Conservation (phyloP, 495 filamentous ascomycete genomes). For the Aspergillus carlsbadensis region DNA sequence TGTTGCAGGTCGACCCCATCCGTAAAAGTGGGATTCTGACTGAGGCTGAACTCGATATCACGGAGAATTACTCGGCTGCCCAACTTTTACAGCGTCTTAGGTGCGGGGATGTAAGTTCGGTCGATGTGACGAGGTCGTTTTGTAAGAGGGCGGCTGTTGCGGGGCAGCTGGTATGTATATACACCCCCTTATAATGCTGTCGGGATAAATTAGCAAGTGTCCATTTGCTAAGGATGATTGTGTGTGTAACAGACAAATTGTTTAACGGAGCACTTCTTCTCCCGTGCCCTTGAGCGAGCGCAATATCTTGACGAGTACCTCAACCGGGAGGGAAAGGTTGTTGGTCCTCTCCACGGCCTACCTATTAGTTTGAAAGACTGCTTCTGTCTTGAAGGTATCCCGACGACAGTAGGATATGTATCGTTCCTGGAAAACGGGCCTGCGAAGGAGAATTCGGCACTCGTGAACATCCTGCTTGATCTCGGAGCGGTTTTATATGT, state of each 20-base stretch:
- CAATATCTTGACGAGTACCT: constrained; percentile 45
- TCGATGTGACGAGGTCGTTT: constrained; percentile 50
- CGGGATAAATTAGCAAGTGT: no score
- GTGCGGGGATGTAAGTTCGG: constrained; percentile 31
- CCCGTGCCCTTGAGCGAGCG: constrained; percentile 34
- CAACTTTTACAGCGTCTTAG: constrained; percentile 34
- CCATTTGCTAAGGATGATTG: not conserved
- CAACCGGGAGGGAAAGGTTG: constrained; percentile 31
- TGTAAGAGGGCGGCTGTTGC: constrained; percentile 39
- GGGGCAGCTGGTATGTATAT: constrained; percentile 26
- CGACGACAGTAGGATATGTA: constrained; percentile 29
- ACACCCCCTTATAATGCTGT: no score
- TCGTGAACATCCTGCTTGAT: constrained; percentile 36
- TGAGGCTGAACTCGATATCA: constrained; percentile 48
- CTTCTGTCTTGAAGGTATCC: constrained; percentile 51
- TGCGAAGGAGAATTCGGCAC: constrained; percentile 33
- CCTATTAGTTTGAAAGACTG: constrained; percentile 66
- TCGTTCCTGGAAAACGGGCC: constrained; percentile 54
- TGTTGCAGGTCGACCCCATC: constrained; percentile 19
- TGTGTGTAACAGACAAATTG: constrained; percentile 32
- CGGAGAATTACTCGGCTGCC: constrained; percentile 48
- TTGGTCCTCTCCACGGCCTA: constrained; percentile 62
- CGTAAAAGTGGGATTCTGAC: constrained; percentile 26
- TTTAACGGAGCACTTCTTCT: constrained; percentile 44
- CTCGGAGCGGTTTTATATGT: constrained; percentile 53